Evolutionary conservation across 257 asterid species (phyloP).

Genomic region (Lycium barbarum): DNA sequence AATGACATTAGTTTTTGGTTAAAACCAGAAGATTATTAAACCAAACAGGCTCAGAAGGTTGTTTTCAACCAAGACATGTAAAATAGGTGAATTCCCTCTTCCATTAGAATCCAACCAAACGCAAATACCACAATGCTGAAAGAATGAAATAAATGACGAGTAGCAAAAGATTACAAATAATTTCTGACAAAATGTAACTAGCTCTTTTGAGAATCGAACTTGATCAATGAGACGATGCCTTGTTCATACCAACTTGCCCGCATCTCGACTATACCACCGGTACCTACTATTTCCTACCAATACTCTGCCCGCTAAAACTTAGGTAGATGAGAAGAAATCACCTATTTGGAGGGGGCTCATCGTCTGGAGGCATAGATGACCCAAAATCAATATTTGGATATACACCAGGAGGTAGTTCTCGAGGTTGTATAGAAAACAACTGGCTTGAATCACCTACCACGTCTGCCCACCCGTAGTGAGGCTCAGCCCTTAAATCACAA

Average conservation of each 20-base stretch:
- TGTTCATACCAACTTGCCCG: neutral
- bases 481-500: conserved; percentile 77
- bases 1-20: too few relatives aligned
- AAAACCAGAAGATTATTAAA: too few relatives aligned
- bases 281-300: neutral
- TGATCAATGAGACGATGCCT: neutral
- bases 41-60: too few relatives aligned
- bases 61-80: too few relatives aligned
- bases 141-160: conserved; percentile 61
- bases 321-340: neutral
- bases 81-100: neutral
- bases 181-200: conserved; percentile 40
- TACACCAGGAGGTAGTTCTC: conserved; percentile 89
- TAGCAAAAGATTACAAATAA: conserved; percentile 28
- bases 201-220: conserved; percentile 27
- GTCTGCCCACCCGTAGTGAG: conserved; percentile 99
- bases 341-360: conserved; percentile 43
- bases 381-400: conserved; percentile 86
- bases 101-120: neutral
- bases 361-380: conserved; percentile 38
- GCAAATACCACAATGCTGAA: conserved; percentile 39
- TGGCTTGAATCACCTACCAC: conserved; percentile 98
- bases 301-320: neutral
- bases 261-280: neutral
- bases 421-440: conserved; percentile 79